Evolutionary conservation across 2,329 filamentous ascomycete species (phyloP).

Genomic region (Neonectria faginata): DNA sequence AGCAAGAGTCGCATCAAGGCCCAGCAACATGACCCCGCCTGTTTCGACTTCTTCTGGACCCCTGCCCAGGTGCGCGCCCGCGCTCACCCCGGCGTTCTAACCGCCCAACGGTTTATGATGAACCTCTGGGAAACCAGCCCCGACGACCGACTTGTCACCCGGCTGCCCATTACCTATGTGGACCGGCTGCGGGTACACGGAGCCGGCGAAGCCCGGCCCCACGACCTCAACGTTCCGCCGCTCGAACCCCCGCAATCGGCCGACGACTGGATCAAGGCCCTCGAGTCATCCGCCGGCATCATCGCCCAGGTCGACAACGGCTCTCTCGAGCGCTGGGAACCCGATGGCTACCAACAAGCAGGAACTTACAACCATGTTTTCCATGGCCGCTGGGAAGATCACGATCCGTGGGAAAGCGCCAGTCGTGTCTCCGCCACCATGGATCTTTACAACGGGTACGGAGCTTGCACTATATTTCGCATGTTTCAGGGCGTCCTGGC

Average conservation of each 20-base stretch:
- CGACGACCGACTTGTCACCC: constrained; percentile 68
- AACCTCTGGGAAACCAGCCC: constrained; percentile 70
- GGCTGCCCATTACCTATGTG: constrained; percentile 74
- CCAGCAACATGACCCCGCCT: constrained; percentile 66
- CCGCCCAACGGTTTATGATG: constrained; percentile 75
- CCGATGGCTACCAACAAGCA: constrained; percentile 72
- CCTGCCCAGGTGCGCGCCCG: constrained; percentile 76
- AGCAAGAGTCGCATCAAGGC: constrained; percentile 46
- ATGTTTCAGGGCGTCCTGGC: constrained; percentile 70
- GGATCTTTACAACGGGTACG: constrained; percentile 69
- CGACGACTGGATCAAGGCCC: constrained; percentile 54
- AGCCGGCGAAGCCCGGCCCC: constrained; percentile 49
- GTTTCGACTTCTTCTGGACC: constrained; percentile 81
- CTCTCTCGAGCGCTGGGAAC: constrained; percentile 78
- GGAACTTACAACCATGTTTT: constrained; percentile 68
- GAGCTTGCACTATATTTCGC: constrained; percentile 68
- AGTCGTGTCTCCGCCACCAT: constrained; percentile 65
- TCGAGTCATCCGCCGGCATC: constrained; percentile 60
- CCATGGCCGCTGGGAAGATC: constrained; percentile 65
- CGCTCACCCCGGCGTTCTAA: constrained; percentile 72
- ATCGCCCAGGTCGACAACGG: constrained; percentile 79
- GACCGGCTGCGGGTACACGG: constrained; percentile 76
- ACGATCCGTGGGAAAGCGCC: constrained; percentile 67
- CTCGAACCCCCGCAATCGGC: constrained; percentile 48
- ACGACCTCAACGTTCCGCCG: constrained; percentile 36